Conservation (phyloP, 805 yeast species). For the Isabelozyma gotoi region DNA sequence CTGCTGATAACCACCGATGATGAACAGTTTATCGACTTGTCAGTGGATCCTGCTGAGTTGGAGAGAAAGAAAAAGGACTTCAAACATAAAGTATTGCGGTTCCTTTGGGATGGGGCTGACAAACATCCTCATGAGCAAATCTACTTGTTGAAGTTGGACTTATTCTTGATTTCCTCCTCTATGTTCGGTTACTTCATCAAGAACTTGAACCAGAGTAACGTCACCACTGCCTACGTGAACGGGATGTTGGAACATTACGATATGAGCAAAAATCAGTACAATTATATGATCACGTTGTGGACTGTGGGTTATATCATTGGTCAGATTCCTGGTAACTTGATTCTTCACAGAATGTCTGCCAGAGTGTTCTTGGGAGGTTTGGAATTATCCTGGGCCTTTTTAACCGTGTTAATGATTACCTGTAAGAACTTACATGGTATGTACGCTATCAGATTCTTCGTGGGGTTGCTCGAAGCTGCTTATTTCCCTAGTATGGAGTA, state of each 20-base stretch:
- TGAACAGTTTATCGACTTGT: slow-evolving; percentile 21
- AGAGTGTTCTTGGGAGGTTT: slow-evolving; percentile 43
- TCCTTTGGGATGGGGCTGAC: slow-evolving; percentile 27
- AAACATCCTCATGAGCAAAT: slow-evolving; percentile 41
- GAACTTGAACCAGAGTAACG: slow-evolving; percentile 34
- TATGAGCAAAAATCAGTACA: slow-evolving; percentile 38
- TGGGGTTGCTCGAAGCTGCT: slow-evolving; percentile 23
- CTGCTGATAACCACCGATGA: not conserved
- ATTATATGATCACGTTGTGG: slow-evolving; percentile 38
- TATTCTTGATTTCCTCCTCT: slow-evolving; percentile 48
- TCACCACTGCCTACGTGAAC: slow-evolving; percentile 39
- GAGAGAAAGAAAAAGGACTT: slow-evolving; percentile 12
- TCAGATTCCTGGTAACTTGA: slow-evolving; percentile 42
- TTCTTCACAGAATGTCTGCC: slow-evolving; percentile 43
- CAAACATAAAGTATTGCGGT: slow-evolving; percentile 2
- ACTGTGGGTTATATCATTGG: slow-evolving; percentile 48
- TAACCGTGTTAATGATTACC: slow-evolving; percentile 37
- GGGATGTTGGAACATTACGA: slow-evolving; percentile 39
- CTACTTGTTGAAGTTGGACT: slow-evolving; percentile 52
- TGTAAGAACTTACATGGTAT: slow-evolving; percentile 22
- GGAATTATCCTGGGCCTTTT: slow-evolving; percentile 45
- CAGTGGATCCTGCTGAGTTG: slow-evolving; percentile 17
- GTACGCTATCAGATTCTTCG: slow-evolving; percentile 22
- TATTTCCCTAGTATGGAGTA: slow-evolving; percentile 26
- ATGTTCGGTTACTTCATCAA: slow-evolving; percentile 47